A percentile compares a stretch with the other conserved stretches of the same genome.
Evolutionary conservation across 768 basidiomycete species (phyloP).

Genomic region (Imleria badia): DNA sequence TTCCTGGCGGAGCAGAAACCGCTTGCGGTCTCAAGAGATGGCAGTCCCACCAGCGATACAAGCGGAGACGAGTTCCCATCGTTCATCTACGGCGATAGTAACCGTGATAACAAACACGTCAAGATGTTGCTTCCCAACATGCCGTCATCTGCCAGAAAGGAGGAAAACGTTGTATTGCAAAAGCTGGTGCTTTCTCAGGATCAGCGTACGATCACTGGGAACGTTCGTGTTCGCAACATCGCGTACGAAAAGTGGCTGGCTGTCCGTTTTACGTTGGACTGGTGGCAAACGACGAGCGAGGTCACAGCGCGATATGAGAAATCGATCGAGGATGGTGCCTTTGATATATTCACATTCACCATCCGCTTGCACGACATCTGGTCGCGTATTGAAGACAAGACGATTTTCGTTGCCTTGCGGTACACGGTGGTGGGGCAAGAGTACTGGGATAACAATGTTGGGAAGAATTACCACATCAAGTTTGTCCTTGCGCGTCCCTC

Average conservation of each 20-base stretch:
- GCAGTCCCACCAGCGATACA: conserved; percentile 82
- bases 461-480: conserved; percentile 73
- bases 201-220: conserved; percentile 61
- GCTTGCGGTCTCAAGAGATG: conserved; percentile 86
- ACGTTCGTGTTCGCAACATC: conserved; percentile 78
- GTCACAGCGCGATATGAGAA: conserved; percentile 73
- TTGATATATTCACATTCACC: conserved; percentile 76
- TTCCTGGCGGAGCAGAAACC: conserved; percentile 96
- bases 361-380: conserved; percentile 80
- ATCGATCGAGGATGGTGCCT: conserved; percentile 34
- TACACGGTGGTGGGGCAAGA: conserved; percentile 71
- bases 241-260: conserved; percentile 86
- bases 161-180: conserved; percentile 55
- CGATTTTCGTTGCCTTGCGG: conserved; percentile 73
- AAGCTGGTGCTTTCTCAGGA: conserved; percentile 52
- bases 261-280: conserved; percentile 89
- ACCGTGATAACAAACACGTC: conserved; percentile 38
- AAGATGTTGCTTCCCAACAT: conserved; percentile 70
- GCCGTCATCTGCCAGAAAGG: conserved; percentile 42
- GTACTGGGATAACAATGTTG: conserved; percentile 90
- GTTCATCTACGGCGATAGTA: conserved; percentile 56
- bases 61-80: conserved; percentile 78
- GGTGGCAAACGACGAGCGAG: conserved; percentile 96
- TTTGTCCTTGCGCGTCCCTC: conserved; percentile 44
- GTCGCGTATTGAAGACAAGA: conserved; percentile 77